phyloP scores from a whole-genome alignment of 192 early-diverging fungal species.

The Coemansia sp. region DNA sequence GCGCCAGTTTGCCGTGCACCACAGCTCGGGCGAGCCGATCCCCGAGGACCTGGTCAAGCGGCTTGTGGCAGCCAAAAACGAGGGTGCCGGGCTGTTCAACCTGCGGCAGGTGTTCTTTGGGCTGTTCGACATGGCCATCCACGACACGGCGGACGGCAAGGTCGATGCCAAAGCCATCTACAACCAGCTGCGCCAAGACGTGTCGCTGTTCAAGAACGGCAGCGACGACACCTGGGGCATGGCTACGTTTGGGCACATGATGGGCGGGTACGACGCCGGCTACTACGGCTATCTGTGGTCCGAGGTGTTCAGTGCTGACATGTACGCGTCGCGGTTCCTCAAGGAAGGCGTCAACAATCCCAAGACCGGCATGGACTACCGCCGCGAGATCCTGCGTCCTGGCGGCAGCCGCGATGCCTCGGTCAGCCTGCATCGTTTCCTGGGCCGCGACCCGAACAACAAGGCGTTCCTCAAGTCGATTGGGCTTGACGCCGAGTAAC shows the following conservation, averaged over 20 bases:
- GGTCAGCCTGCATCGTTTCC: conserved; percentile 68
- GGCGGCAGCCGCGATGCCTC: conserved; percentile 74
- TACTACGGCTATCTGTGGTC: conserved; percentile 83
- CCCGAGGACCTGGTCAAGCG: conserved; percentile 69
- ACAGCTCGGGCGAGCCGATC: conserved; percentile 68
- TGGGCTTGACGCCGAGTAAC: conserved; percentile 42
- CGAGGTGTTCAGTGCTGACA: conserved; percentile 79
- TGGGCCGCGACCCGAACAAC: conserved; percentile 78
- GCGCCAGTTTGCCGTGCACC: conserved; percentile 63
- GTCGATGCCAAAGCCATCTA: conserved; percentile 48
- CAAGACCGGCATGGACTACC: conserved; percentile 63
- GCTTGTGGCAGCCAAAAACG: conserved; percentile 73
- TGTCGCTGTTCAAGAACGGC: conserved; percentile 46
- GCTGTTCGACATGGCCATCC: conserved; percentile 73
- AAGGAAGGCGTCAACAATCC: conserved; percentile 61
- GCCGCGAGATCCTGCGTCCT: conserved; percentile 64
- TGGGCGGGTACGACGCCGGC: conserved; percentile 72
- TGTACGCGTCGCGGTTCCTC: conserved; percentile 72
- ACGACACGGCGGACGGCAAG: conserved; percentile 58
- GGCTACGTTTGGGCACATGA: conserved; percentile 67
- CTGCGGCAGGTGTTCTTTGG: conserved; percentile 80
- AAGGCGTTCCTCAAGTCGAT: conserved; percentile 80
- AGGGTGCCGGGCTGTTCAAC: conserved; percentile 69
- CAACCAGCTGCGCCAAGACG: conserved; percentile 46
- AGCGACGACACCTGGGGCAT: conserved; percentile 54